Base-by-base conservation (phyloP, 352 stramenopile species). In the Globisporangium splendens region DNA sequence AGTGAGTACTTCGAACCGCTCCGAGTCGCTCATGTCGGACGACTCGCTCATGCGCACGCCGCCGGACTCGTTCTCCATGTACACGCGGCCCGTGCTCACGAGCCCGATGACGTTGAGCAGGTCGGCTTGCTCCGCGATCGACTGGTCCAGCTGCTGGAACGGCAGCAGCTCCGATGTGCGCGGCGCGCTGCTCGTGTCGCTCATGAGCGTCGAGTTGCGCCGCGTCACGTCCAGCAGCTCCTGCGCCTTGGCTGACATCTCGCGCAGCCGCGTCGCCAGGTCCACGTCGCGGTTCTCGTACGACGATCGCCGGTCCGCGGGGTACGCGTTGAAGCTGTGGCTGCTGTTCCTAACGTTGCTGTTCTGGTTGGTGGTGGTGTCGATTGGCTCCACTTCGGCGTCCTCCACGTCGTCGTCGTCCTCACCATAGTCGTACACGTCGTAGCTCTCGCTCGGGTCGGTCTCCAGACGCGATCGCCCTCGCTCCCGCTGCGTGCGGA, bases 131-230 rank as follows among this genome's bases (percentile, higher is more conserved):
- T 88, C 76, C 15, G 80, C 77, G 64, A 90, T 90, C 47, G 75
- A 88, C 60, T 83, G 79, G 56, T 90, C 78, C 39, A 90, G 63
- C 14, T 88, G 65, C 57, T 86, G 79, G 63, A 88, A 88, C 42
- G 76, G 71, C 15, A 71, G 63, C 49, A 87, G 63, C 65, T 90
- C 77, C 41, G 80, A 90, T 44, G 75, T 65, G 15, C 80, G 75
- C 46, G 79, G 79, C 4, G 77, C 77, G 46, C 78, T 88, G 56
- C 70, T 84, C 35, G 78, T 88, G 59, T 90, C 80, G 59, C 80
- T 90, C 80, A 90, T 87, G 72, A 90, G 79, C 53, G 68, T 83
- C 56, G 78, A 88, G 56, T 88, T 87, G 56, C 80, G 80, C 42
- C 77, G 75, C 22, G 80, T 90, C 39, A 77, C 66, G 18, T 90